These are phyloP conservation scores for Verbascum thapsus DNA, from an alignment of 257 asterid genomes.

Conservation along the genomic window DNA sequence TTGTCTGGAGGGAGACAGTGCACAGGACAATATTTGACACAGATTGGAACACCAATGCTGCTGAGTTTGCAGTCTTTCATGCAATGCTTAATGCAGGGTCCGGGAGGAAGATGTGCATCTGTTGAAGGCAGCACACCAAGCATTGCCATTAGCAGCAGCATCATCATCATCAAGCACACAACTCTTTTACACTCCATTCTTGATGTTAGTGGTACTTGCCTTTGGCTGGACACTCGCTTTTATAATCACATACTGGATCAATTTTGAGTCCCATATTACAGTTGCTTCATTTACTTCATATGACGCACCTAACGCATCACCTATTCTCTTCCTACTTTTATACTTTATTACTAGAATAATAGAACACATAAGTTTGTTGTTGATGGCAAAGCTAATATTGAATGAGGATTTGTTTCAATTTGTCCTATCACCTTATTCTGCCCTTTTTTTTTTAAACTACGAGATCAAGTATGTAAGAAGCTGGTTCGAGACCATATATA, in stretches of 20 bases:
- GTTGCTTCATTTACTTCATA: constrained; percentile 40
- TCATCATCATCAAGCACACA: constrained; percentile 26
- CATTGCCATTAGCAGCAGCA: constrained; percentile 26
- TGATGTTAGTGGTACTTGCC: not conserved
- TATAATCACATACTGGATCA: constrained; percentile 3
- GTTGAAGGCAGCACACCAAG: constrained; percentile 20
- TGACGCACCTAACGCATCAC: constrained; percentile 28
- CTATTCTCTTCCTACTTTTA: not conserved
- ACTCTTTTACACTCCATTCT: constrained; percentile 37
- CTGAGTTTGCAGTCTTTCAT: constrained; percentile 42
- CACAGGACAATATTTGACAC: constrained; percentile 49
- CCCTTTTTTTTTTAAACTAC: too few relatives aligned
- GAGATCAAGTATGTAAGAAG: too few relatives aligned
- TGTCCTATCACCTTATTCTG: too few relatives aligned
- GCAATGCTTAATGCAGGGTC: constrained; percentile 44
- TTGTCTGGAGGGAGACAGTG: constrained; percentile 47
- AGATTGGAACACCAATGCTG: constrained; percentile 37
- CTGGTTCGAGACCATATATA: too few relatives aligned
- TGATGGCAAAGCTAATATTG: too few relatives aligned
- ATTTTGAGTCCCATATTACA: constrained; percentile 7
- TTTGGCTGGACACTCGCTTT: constrained; percentile 1
- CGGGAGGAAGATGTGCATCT: constrained; percentile 42
- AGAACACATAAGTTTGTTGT: too few relatives aligned
- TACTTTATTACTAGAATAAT: not conserved
- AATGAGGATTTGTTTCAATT: too few relatives aligned